Evolutionary conservation across 2,329 filamentous ascomycete species (phyloP), one percentile per base, ranked within the genome.

Genomic region (Eutypella sp.): DNA sequence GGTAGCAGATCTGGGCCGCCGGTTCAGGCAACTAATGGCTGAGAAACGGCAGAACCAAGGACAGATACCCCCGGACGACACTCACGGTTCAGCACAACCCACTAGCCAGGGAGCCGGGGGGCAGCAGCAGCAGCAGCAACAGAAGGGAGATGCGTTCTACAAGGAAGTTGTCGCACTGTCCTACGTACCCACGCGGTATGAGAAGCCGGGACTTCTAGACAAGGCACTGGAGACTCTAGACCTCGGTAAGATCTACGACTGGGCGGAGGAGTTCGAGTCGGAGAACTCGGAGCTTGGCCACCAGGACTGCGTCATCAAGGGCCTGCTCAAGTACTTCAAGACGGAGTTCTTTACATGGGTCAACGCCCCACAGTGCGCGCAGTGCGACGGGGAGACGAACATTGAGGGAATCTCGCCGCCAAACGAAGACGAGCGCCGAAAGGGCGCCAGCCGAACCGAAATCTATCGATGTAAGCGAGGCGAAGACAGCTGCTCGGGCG

Each of bases 321-420:
- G 23, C 20, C 40, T 50, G 18, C 42, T 50, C 2, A 34, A 40
- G 27, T 50, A 40, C 36, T 50, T 50, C 42, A 50, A 50, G 36
- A 40, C 18, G 9, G 38, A 40, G 19, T 99, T 97, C 72, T 97
- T 97, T 70, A 84, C 86, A 49, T 99, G 91, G 85, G 89, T 97
- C 59, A 95, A 96, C 71, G 96, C 96, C 67, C 93, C 93, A 1
- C 78, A 85, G 18, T 99, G 93, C 67, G 79, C 85, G 8, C 75
- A 81, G 45, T 99, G 93, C 67, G 74, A 85, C 55, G 88, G 86
- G 41, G 89, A 89, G 34, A 96, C 92, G 3, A 80, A 93, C 47
- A 85, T 84, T 9, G 81, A 86, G 59, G 92, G 91, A 56, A 86
- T 89, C 79, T 89, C 89, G 1, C 82, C 86, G 24, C 90, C 93